phyloP scores from a whole-genome alignment of 768 basidiomycete species.

The Xerocomus brunneocitrinus region DNA sequence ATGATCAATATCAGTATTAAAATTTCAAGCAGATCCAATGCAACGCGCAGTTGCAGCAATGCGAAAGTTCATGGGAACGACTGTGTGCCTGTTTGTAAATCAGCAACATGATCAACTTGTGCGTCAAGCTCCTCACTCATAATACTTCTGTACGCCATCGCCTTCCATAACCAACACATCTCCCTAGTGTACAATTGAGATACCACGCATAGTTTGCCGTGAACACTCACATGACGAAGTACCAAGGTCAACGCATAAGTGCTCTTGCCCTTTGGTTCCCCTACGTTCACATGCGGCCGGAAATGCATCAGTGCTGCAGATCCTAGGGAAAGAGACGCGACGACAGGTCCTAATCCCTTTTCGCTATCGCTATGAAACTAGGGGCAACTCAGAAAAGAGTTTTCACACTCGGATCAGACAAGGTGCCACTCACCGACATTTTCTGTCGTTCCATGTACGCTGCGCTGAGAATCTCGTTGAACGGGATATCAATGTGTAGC shows the following conservation, averaged over 20 bases:
- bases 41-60: conserved; percentile 76
- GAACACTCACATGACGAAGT: conserved; percentile 56
- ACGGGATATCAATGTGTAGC: conserved; percentile 36
- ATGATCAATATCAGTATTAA: background rate
- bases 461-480: conserved; percentile 78
- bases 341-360: conserved; percentile 62
- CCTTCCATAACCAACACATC: conserved; percentile 81
- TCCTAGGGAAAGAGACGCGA: conserved; percentile 75
- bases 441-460: conserved; percentile 84
- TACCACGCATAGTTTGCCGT: background rate
- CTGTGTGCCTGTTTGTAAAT: conserved; percentile 55
- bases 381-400: conserved; percentile 5
- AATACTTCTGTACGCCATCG: conserved; percentile 56
- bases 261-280: conserved; percentile 24
- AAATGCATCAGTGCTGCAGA: conserved; percentile 80
- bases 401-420: background rate
- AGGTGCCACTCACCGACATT: conserved; percentile 58
- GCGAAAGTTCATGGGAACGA: conserved; percentile 68
- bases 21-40: conserved; percentile 39
- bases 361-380: conserved; percentile 83
- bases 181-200: conserved; percentile 42
- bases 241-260: conserved; percentile 48
- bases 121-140: conserved; percentile 49
- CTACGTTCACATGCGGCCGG: conserved; percentile 42
- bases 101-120: conserved; percentile 7